Conservation (phyloP, 73 alveolate species). For the Blepharisma japonicum region DNA sequence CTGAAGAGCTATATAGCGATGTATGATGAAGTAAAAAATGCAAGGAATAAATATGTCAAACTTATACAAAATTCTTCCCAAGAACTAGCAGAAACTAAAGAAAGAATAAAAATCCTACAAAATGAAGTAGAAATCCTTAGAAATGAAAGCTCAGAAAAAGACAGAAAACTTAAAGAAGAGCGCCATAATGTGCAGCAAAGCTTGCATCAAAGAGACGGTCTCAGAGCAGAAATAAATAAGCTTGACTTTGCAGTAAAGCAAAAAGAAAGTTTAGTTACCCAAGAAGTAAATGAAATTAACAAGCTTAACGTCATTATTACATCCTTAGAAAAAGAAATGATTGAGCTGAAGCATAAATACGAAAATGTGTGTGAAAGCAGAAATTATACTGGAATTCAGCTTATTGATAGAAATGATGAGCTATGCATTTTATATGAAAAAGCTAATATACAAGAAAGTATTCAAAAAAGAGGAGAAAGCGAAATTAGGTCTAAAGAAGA, state of each 20-base stretch:
- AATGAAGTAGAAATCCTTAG: constrained; percentile 93
- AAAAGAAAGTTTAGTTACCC: constrained; percentile 79
- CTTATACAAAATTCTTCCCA: constrained; percentile 85
- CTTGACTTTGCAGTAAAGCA: constrained; percentile 80
- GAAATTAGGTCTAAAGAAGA: constrained; percentile 92
- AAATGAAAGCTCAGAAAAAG: constrained; percentile 90
- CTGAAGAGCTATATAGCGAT: constrained; percentile 87
- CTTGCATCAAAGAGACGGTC: constrained; percentile 83
- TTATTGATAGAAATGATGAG: constrained; percentile 96
- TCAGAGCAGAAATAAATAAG: constrained; percentile 90
- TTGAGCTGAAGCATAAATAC: constrained; percentile 84
- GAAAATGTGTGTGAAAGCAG: constrained; percentile 95
- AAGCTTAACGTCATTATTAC: constrained; percentile 88
- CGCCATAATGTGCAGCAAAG: constrained; percentile 77
- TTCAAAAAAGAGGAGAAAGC: constrained; percentile 87
- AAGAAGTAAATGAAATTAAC: constrained; percentile 93
- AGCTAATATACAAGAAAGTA: constrained; percentile 86
- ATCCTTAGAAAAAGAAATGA: constrained; percentile 91
- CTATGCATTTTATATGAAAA: constrained; percentile 93
- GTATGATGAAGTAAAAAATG: constrained; percentile 92
- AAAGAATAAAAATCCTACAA: constrained; percentile 84
- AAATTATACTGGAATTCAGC: constrained; percentile 93
- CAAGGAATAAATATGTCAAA: constrained; percentile 93
- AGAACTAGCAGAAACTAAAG: constrained; percentile 95
- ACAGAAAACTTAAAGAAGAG: constrained; percentile 81